Base-by-base conservation (phyloP, 2,329 filamentous ascomycete species). In the Sporothrix pallida region DNA sequence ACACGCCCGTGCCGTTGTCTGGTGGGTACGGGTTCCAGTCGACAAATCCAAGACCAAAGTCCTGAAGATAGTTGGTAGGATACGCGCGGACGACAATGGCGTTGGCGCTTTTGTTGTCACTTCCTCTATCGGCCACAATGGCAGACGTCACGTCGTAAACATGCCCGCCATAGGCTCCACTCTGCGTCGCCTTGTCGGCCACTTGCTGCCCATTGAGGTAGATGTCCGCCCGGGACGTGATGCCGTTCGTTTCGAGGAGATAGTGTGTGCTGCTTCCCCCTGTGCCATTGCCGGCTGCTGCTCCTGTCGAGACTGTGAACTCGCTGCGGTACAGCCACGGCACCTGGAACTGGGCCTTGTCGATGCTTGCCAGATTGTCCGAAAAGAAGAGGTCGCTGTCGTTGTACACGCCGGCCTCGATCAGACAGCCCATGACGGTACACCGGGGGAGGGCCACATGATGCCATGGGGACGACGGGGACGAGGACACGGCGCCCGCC, bases 21-120 rank as follows among this genome's bases (percentile, higher is more conserved):
- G 87, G 84, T 0, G 89, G 87, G 72, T 86, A 86, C 0, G 88
- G 88, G 72, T 90, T 90, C 88, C 89, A 90, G 76, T 90, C 88
- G 0, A 88, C 85, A 72, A 89, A 91, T 0, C 87, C 87, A 10
- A 89, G 80, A 0, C 86, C 88, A 71, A 91, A 85, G 74, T 91
- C 88, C 31, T 86, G 83, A 17, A 87, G 83, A 78, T 90, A 90
- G 75, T 89, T 83, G 0, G 89, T 90, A 0, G 89, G 88, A 75
- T 90, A 84, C 0, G 84, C 86, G 54, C 83, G 82, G 20, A 90
- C 84, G 1, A 87, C 81, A 2, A 91, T 75, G 0, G 85, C 85
- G 76, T 91, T 90, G 0, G 75, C 71, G 0, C 82, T 81, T 0
- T 77, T 75, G 15, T n/a, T 62, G 44, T 15, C 72, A 0, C 82